phyloP scores from a whole-genome alignment of 306 rosid species.

The Alnus glutinosa region DNA sequence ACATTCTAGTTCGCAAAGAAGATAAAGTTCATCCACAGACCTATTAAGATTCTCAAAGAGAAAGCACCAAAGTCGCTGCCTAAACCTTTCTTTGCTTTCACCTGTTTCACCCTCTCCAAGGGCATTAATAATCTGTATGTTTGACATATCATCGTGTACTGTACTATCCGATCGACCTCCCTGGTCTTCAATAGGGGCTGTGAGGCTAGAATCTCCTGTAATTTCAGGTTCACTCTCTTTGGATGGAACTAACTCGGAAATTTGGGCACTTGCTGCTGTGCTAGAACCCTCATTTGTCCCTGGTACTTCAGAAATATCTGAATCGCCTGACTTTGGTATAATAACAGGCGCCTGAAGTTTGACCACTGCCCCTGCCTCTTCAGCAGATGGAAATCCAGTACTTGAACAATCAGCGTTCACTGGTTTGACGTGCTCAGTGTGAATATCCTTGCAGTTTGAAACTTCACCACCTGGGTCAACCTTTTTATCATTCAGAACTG shows the following conservation, averaged over 20 bases:
- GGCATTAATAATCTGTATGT: conserved; percentile 47
- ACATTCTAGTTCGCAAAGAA: conserved; percentile 96
- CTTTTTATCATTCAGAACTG: conserved; percentile 28
- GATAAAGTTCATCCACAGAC: conserved; percentile 98
- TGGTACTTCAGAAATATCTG: conserved; percentile 26
- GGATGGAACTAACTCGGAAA: conserved; percentile 37
- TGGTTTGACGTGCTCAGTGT: conserved; percentile 35
- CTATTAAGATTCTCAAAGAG: conserved; percentile 97
- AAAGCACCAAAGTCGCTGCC: conserved; percentile 99
- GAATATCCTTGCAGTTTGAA: conserved; percentile 36
- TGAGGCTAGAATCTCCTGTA: conserved; percentile 33
- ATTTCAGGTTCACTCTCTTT: conserved; percentile 28
- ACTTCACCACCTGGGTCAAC: conserved; percentile 39
- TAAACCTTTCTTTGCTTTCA: conserved; percentile 95
- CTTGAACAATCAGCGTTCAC: conserved; percentile 28
- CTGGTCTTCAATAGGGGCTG: conserved; percentile 37
- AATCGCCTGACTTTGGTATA: conserved; percentile 39
- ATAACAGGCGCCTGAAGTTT: conserved; percentile 32
- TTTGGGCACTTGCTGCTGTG: conserved; percentile 25
- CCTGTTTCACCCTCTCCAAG: conserved; percentile 63
- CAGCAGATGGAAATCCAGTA: conserved; percentile 23
- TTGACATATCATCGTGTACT: conserved; percentile 39
- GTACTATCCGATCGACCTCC: conserved; percentile 36
- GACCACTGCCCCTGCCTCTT: conserved; percentile 26
- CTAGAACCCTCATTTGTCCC: conserved; percentile 34